Conservation (phyloP, 2,329 filamentous ascomycete species). For the Dothistroma septosporum region DNA sequence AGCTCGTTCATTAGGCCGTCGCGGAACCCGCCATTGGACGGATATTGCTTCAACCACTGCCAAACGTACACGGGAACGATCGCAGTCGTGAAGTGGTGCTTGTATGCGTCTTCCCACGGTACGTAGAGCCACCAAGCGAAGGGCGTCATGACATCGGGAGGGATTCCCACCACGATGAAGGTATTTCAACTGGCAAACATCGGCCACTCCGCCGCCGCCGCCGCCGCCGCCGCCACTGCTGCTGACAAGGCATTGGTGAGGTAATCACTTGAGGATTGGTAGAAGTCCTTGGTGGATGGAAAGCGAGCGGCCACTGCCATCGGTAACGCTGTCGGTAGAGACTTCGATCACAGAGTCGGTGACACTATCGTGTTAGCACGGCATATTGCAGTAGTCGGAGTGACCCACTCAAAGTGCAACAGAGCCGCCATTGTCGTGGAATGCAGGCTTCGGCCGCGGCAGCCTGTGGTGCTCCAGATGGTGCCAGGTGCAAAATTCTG, state of each 20-base stretch:
- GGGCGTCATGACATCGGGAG: neutral
- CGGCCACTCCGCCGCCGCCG: neutral
- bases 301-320: neutral
- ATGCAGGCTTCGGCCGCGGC: neutral
- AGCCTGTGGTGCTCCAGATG: neutral
- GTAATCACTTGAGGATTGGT: neutral
- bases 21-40: neutral
- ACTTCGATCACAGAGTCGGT: neutral
- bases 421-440: neutral
- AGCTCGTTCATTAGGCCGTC: neutral
- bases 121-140: slow-evolving; percentile 1
- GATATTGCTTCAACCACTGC: neutral
- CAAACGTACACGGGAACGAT: neutral
- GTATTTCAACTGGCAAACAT: neutral
- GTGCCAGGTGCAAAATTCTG: neutral
- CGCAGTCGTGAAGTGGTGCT: neutral
- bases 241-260: neutral
- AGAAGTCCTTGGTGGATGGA: slow-evolving; percentile 1
- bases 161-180: neutral
- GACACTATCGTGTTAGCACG: neutral
- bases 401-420: neutral
- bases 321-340: neutral
- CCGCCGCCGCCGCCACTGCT: neutral
- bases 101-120: neutral
- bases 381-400: neutral